These are phyloP conservation scores for Acmispon strigosus DNA, from an alignment of 306 rosid species.

Conservation along the genomic window DNA sequence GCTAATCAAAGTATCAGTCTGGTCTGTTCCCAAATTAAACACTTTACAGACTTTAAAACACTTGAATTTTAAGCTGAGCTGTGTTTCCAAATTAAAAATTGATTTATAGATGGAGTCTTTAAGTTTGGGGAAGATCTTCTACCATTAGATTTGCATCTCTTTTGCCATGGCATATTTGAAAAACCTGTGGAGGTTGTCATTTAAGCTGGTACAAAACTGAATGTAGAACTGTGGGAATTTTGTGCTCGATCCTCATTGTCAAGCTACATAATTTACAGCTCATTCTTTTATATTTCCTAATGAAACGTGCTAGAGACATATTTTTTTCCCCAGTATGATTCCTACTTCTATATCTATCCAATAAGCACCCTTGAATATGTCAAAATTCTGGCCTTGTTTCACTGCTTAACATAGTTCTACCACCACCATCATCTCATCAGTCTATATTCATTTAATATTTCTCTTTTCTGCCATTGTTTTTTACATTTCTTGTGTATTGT, in stretches of 20 bases:
- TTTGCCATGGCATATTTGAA: background rate
- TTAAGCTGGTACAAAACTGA: background rate
- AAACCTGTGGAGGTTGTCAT: background rate
- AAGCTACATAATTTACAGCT: background rate
- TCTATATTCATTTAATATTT: background rate
- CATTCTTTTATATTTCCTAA: background rate
- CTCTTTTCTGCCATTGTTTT: background rate
- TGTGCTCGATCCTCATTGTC: background rate
- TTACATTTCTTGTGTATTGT: background rate
- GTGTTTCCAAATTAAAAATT: background rate
- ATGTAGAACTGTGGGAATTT: background rate
- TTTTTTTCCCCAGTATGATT: background rate
- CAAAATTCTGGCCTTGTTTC: background rate
- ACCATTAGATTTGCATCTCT: background rate
- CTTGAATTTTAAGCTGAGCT: background rate
- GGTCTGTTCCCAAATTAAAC: background rate
- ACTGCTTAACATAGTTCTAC: background rate
- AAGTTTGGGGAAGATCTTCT: background rate
- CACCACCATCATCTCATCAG: too few species aligned
- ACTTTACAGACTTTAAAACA: background rate
- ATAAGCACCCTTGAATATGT: background rate
- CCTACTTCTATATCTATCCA: background rate
- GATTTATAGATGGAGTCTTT: background rate
- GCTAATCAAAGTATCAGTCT: background rate
- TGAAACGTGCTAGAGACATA: background rate